Evolutionary conservation across 1,284 basidiomycete genomes (phyloP).

Genomic region (Cystobasidium slooffiae): DNA sequence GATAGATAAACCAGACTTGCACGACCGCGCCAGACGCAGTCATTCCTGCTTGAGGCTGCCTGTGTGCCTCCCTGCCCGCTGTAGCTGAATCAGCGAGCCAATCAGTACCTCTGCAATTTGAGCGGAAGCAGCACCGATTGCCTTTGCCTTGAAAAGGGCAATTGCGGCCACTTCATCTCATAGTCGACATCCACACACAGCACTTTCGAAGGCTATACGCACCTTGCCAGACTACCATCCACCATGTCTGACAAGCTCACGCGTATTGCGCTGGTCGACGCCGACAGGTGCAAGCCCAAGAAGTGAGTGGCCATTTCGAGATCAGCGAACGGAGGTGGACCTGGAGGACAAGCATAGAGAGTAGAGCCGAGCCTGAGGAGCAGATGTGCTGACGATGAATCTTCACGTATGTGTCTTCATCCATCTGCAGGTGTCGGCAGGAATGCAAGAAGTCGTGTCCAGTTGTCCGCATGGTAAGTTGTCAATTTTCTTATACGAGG

Average conservation of each 20-base stretch:
- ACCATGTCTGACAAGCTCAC: slow-evolving; percentile 62
- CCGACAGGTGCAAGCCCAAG: slow-evolving; percentile 91
- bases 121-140: neutral
- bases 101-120: slow-evolving; percentile 4
- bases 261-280: slow-evolving; percentile 90
- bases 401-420: neutral
- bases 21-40: too few relatives aligned
- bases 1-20: too few relatives aligned
- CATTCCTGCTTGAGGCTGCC: too few relatives aligned
- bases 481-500: slow-evolving; percentile 2
- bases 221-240: slow-evolving; percentile 1
- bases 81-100: neutral
- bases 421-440: slow-evolving; percentile 68
- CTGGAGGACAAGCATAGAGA: slow-evolving; percentile 54
- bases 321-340: neutral
- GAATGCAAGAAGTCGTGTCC: slow-evolving; percentile 98
- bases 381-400: neutral
- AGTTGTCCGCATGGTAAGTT: slow-evolving; percentile 89
- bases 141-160: neutral
- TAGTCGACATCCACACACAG: neutral
- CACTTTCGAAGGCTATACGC: neutral
- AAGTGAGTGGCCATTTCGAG: slow-evolving; percentile 54
- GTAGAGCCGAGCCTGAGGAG: slow-evolving; percentile 54
- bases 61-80: neutral
- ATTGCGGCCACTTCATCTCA: neutral